phyloP scores from a whole-genome alignment of 1,139 yeast species.

The Geotrichum candidum region DNA sequence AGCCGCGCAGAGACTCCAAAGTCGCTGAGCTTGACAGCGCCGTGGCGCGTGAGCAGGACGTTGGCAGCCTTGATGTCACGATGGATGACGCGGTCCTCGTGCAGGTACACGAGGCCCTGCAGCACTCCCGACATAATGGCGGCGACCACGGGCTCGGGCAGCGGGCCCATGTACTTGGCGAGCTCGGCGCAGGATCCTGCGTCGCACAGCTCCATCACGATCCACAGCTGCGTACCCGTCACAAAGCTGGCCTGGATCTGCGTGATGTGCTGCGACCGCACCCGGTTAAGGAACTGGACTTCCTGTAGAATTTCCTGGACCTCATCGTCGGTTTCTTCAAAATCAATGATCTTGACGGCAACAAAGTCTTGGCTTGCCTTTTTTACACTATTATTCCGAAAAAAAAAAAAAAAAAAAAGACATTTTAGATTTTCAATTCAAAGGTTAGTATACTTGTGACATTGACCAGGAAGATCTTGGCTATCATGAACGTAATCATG shows the following conservation, averaged over 20 bases:
- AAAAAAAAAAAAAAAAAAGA: not conserved
- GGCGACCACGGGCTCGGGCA: conserved; percentile 14
- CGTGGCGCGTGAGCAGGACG: conserved; percentile 56
- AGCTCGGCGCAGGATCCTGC: conserved; percentile 87
- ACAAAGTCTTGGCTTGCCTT: conserved; percentile 40
- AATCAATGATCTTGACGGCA: conserved; percentile 73
- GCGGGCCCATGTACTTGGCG: conserved; percentile 14
- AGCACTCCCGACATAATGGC: conserved; percentile 46
- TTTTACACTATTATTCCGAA: conserved; percentile 24
- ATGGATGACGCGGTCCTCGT: conserved; percentile 74
- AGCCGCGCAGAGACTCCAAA: conserved; percentile 92
- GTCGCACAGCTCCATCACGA: conserved; percentile 88
- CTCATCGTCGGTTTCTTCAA: conserved; percentile 66
- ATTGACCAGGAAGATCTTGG: not conserved
- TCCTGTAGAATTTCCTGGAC: conserved; percentile 65
- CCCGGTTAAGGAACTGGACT: conserved; percentile 60
- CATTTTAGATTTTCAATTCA: not conserved
- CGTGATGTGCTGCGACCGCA: conserved; percentile 61
- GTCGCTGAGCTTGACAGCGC: conserved; percentile 89
- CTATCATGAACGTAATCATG: too few species aligned
- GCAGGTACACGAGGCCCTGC: conserved; percentile 65
- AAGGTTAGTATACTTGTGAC: not conserved
- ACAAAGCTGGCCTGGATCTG: conserved; percentile 57
- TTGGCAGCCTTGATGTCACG: conserved; percentile 86
- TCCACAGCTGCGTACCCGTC: conserved; percentile 66